Base-by-base conservation (phyloP, 2,329 filamentous ascomycete genomes). In the Eurotiales sp. region DNA sequence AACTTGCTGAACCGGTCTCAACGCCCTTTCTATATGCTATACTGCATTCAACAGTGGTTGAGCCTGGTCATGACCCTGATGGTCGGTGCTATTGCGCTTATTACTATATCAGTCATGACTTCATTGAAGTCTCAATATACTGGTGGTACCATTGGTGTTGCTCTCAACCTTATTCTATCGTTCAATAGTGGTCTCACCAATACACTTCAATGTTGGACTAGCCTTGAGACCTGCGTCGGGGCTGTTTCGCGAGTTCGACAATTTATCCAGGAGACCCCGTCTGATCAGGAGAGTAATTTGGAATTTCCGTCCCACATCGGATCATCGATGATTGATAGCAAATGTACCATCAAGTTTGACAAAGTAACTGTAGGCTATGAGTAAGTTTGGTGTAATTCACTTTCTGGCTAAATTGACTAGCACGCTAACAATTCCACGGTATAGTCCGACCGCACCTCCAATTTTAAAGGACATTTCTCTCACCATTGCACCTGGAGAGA, bases 21-120 rank as follows among this genome's bases (percentile, higher is more conserved):
- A 57, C 64, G 69, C 17, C 80, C 81, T 0, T 80, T 77, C 43
- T 85, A 84, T 57, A 69, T 82, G 0, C 69, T 84, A 6, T 77
- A 72, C 47, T 74, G 75, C 30, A 72, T 82, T 6, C 82, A 85
- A 59, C 71, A 77, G 22, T 84, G 81, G 81, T 70, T 84, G 0
- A 71, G 61, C 0, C 67, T 84, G 0, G 72, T 74, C 0, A 64
- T 84, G 1, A 70, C 78, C 45, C 53, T 81, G 4, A 58, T 80
- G 0, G 75, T 81, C 0, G 73, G 76, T 0, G 66, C 68, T 2
- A 62, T 82, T 14, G 76, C 77, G 0, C 36, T 46, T 27, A n/a
- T 46, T n/a, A n/a, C n/a, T n/a, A n/a, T n/a, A n/a, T n/a, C n/a
- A n/a, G n/a, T n/a, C n/a, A n/a, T n/a, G n/a, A n/a, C n/a, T n/a